Evolutionary conservation across 108 stramenopile species (phyloP).

Genomic region (Licmophora abbreviata): DNA sequence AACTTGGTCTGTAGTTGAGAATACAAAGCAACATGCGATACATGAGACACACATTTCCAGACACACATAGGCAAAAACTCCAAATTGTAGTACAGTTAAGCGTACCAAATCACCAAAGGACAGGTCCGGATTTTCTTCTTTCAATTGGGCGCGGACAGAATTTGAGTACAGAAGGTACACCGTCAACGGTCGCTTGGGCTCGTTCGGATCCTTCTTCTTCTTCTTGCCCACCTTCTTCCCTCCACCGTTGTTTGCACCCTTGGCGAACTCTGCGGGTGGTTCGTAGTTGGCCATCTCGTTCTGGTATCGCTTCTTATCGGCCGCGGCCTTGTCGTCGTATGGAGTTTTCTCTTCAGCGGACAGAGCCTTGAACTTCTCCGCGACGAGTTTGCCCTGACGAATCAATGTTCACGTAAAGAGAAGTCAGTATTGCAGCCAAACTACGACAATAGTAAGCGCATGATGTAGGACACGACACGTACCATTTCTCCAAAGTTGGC

Average conservation of each 20-base stretch:
- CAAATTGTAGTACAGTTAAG: background rate
- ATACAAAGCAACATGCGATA: too few species aligned
- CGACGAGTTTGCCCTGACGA: slow-evolving; percentile 21
- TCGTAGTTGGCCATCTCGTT: slow-evolving; percentile 22
- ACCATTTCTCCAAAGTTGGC: slow-evolving; percentile 37
- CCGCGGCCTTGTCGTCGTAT: slow-evolving; percentile 32
- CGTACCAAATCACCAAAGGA: slow-evolving; percentile 32
- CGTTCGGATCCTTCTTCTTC: slow-evolving; percentile 58
- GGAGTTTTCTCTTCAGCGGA: slow-evolving; percentile 35
- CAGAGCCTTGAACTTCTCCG: slow-evolving; percentile 30
- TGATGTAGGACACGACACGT: slow-evolving; percentile 13
- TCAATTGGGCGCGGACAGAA: slow-evolving; percentile 45
- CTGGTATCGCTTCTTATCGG: slow-evolving; percentile 41
- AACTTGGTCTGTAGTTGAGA: slow-evolving; percentile 28
- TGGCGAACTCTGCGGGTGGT: background rate
- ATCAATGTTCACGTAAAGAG: too few species aligned
- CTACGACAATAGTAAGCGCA: slow-evolving; percentile 1
- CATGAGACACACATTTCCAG: background rate
- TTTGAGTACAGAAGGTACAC: slow-evolving; percentile 63
- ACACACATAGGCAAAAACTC: background rate
- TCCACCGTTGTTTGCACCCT: slow-evolving; percentile 8
- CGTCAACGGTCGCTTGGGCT: slow-evolving; percentile 45
- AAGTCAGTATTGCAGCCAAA: background rate
- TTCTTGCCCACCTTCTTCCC: slow-evolving; percentile 13
- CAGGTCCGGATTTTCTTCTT: slow-evolving; percentile 62